Conservation (phyloP, 1,284 basidiomycete genomes). For the Baeospora myosura region DNA sequence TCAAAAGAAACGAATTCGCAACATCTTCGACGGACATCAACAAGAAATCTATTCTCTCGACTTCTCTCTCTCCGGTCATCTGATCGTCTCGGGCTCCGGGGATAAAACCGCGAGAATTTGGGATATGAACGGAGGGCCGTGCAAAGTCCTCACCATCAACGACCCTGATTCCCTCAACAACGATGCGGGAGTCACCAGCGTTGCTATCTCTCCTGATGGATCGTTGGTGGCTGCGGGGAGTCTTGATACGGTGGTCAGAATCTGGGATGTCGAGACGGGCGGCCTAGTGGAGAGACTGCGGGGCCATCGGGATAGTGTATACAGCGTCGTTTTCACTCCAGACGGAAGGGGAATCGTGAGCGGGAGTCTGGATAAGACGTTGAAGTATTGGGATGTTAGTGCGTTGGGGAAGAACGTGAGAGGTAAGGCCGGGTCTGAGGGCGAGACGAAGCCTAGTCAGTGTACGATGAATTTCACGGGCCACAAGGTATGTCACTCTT, state of each 20-base stretch:
- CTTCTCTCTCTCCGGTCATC: slow-evolving; percentile 74
- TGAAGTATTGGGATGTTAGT: slow-evolving; percentile 67
- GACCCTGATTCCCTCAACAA: slow-evolving; percentile 30
- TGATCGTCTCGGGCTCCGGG: slow-evolving; percentile 84
- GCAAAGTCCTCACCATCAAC: slow-evolving; percentile 18
- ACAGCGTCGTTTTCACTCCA: slow-evolving; percentile 70
- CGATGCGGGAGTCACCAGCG: slow-evolving; percentile 22
- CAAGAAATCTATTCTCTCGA: slow-evolving; percentile 89
- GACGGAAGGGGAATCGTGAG: slow-evolving; percentile 65
- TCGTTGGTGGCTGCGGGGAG: slow-evolving; percentile 2
- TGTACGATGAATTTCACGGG: slow-evolving; percentile 63
- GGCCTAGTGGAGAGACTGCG: slow-evolving; percentile 56
- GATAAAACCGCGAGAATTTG: slow-evolving; percentile 89
- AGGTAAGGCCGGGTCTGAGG: slow-evolving; percentile 17
- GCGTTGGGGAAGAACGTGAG: slow-evolving; percentile 15
- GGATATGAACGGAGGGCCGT: slow-evolving; percentile 67
- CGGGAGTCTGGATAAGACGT: slow-evolving; percentile 67
- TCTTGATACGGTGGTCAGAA: slow-evolving; percentile 1
- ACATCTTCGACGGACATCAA: slow-evolving; percentile 73
- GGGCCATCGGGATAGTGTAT: slow-evolving; percentile 72
- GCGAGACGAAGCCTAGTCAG: slow-evolving; percentile 36
- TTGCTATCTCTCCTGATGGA: slow-evolving; percentile 6
- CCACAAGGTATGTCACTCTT: slow-evolving; percentile 33
- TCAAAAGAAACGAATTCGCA: slow-evolving; percentile 57
- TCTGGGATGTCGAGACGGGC: slow-evolving; percentile 4